Percentiles rank a stretch among this genome's conserved stretches.
These are phyloP conservation scores for Halophytophthora batemanensis DNA, from an alignment of 352 stramenopile species.

Conservation along the genomic window DNA sequence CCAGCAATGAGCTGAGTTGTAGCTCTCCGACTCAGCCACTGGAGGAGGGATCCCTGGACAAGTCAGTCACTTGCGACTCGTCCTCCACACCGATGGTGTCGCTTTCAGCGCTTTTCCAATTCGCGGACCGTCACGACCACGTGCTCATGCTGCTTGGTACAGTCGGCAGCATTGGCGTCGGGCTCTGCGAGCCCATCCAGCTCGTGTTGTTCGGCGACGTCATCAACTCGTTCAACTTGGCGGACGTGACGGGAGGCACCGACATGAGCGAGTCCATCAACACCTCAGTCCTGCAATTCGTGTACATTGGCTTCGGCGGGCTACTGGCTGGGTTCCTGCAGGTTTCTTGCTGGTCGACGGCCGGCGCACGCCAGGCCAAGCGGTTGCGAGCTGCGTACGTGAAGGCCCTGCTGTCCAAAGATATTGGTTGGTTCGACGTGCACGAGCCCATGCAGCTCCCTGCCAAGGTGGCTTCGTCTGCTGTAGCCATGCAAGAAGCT, in stretches of 20 bases:
- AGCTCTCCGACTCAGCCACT: too few relatives aligned
- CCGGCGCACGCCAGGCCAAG: slow-evolving; percentile 45
- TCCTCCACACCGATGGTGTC: slow-evolving; percentile 19
- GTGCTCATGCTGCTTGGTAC: slow-evolving; percentile 23
- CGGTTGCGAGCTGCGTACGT: slow-evolving; percentile 38
- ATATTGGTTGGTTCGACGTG: slow-evolving; percentile 56
- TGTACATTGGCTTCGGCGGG: slow-evolving; percentile 20
- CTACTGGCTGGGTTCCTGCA: slow-evolving; percentile 40
- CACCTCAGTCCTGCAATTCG: slow-evolving; percentile 27
- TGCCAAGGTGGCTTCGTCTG: slow-evolving; percentile 30
- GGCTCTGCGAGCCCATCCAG: slow-evolving; percentile 23
- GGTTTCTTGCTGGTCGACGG: slow-evolving; percentile 48
- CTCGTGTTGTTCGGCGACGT: slow-evolving; percentile 36
- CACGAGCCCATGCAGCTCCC: slow-evolving; percentile 44
- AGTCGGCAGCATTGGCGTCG: slow-evolving; percentile 7
- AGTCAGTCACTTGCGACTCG: too few relatives aligned
- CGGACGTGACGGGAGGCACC: slow-evolving; percentile 7
- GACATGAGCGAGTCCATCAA: slow-evolving; percentile 22
- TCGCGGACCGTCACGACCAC: slow-evolving; percentile 19
- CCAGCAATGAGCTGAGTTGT: too few relatives aligned
- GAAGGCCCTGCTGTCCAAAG: slow-evolving; percentile 33
- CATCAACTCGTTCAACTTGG: slow-evolving; percentile 32
- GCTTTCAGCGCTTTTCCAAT: slow-evolving; percentile 21
- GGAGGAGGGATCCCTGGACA: too few relatives aligned
- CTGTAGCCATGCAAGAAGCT: slow-evolving; percentile 39